phyloP scores from a whole-genome alignment of 257 asterid species.

The Leonotis leonurus region DNA sequence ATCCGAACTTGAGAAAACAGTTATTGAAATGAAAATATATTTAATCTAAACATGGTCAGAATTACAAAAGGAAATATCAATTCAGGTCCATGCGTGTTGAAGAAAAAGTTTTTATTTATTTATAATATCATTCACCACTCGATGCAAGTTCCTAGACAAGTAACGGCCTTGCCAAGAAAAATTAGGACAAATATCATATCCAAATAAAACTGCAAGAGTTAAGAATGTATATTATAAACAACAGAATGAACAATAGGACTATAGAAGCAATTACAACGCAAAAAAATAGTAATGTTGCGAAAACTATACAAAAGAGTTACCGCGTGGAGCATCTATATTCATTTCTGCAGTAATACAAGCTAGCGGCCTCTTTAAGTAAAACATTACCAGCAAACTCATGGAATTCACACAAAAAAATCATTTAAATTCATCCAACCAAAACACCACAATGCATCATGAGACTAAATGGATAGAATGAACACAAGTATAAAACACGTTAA shows the following conservation, averaged over 20 bases:
- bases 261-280: conserved; percentile 6
- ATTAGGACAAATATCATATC: conserved; percentile 93
- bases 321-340: too few relatives aligned
- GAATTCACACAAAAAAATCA: too few relatives aligned
- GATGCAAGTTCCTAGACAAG: conserved; percentile 86
- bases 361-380: too few relatives aligned
- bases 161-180: conserved; percentile 96
- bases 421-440: too few relatives aligned
- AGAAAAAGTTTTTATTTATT: conserved; percentile 64
- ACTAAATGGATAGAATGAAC: too few relatives aligned
- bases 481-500: conserved; percentile 8
- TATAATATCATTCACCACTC: conserved; percentile 76
- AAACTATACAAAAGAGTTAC: too few relatives aligned
- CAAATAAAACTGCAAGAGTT: conserved; percentile 75
- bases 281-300: too few relatives aligned
- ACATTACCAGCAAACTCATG: too few relatives aligned
- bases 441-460: too few relatives aligned
- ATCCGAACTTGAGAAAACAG: too few relatives aligned
- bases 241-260: neutral
- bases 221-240: conserved; percentile 14
- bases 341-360: too few relatives aligned
- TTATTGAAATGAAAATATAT: neutral
- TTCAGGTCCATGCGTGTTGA: conserved; percentile 88
- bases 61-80: conserved; percentile 39
- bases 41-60: conserved; percentile 4